phyloP scores from a whole-genome alignment of 495 filamentous ascomycete genomes.

The Penicillium cosmopolitanum region DNA sequence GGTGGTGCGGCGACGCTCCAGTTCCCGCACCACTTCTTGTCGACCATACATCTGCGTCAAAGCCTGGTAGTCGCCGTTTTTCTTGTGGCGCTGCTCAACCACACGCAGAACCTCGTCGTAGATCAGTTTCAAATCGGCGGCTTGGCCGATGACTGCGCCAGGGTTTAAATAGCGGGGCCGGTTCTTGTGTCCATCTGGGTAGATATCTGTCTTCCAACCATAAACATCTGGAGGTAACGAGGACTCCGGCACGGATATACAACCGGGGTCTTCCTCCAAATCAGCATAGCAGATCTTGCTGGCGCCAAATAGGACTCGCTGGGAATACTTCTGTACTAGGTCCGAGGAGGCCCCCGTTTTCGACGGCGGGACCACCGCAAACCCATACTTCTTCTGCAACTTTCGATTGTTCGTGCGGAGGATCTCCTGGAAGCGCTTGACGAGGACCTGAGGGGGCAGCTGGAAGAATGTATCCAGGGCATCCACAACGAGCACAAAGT shows the following conservation, averaged over 20 bases:
- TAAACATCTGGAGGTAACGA: constrained; percentile 60
- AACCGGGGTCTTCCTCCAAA: constrained; percentile 50
- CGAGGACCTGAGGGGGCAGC: constrained; percentile 59
- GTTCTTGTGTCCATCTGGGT: constrained; percentile 41
- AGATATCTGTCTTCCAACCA: constrained; percentile 56
- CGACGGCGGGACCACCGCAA: constrained; percentile 26
- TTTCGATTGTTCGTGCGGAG: constrained; percentile 52
- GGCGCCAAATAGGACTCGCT: constrained; percentile 63
- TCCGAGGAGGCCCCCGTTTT: constrained; percentile 32
- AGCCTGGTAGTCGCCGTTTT: constrained; percentile 50
- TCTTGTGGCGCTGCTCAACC: constrained; percentile 41
- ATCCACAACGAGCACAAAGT: constrained; percentile 64
- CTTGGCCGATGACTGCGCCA: constrained; percentile 56
- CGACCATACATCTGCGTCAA: constrained; percentile 61
- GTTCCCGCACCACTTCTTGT: constrained; percentile 60
- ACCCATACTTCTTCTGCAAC: constrained; percentile 52
- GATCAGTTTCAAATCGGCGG: constrained; percentile 53
- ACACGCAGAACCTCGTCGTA: constrained; percentile 50
- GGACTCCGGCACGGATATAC: constrained; percentile 57
- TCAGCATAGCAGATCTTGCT: constrained; percentile 60
- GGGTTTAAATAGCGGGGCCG: constrained; percentile 58
- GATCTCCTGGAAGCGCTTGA: constrained; percentile 57
- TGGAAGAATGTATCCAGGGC: constrained; percentile 64
- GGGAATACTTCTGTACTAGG: constrained; percentile 52
- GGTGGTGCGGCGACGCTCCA: constrained; percentile 46